These are phyloP conservation scores for Glycyrrhiza uralensis DNA, from an alignment of 306 rosid genomes.

Conservation along the genomic window DNA sequence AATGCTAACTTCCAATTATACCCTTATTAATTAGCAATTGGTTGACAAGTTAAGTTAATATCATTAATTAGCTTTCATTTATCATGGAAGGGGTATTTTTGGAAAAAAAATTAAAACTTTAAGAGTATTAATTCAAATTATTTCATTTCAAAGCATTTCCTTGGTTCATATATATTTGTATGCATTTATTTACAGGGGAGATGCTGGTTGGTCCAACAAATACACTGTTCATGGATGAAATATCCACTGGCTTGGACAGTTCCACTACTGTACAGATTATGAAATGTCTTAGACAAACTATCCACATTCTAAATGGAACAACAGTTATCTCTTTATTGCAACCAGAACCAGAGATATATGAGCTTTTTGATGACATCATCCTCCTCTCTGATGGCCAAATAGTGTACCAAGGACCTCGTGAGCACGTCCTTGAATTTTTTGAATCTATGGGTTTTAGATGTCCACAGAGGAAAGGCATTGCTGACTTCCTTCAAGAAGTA, in stretches of 20 bases:
- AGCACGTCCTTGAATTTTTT: conserved; percentile 42
- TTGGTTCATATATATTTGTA: too few relatives aligned
- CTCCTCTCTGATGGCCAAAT: conserved; percentile 45
- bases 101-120: too few relatives aligned
- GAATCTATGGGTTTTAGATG: conserved; percentile 44
- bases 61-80: too few relatives aligned
- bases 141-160: too few relatives aligned
- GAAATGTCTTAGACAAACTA: conserved; percentile 35
- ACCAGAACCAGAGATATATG: conserved; percentile 53
- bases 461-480: conserved; percentile 45
- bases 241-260: conserved; percentile 55
- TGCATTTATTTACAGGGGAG: conserved; percentile 35
- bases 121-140: too few relatives aligned
- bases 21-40: too few relatives aligned
- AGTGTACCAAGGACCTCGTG: conserved; percentile 50
- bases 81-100: too few relatives aligned
- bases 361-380: conserved; percentile 49
- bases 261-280: conserved; percentile 47
- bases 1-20: too few relatives aligned
- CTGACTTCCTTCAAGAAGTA: conserved; percentile 57
- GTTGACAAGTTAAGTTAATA: too few relatives aligned
- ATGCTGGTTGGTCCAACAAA: conserved; percentile 54
- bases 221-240: conserved; percentile 50
- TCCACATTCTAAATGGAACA: conserved; percentile 40
- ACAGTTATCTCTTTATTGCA: conserved; percentile 41